Base-by-base conservation (phyloP, 495 filamentous ascomycete species). In the Penicillium paxilli region DNA sequence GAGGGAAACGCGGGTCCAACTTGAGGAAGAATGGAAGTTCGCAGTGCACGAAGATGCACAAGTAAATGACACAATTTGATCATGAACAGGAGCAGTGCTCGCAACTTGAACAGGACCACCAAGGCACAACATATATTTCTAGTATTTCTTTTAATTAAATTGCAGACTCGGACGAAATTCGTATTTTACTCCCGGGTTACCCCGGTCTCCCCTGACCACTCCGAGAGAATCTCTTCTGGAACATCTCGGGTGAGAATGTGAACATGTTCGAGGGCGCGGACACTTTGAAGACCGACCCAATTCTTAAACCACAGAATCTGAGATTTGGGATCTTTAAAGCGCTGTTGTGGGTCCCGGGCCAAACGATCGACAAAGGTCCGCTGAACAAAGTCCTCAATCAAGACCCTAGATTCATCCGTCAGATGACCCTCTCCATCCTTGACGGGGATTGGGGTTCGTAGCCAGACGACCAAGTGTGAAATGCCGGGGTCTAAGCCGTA, bases 301-400 rank as follows among this genome's bases (percentile, higher is more conserved):
- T 97, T 97, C 80, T 96, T 96, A 65, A 96, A 96, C 89, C 90
- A 97, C 60, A 92, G 54, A 54, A 96, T 89, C 53, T 80, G 82
- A 5, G 83, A 78, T 22, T 76, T 70, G 24, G 70, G 60, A 44
- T 67, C 61, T 5, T 52, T 70, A 72, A 67, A 62, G 23, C 21
- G 62, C 69, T 3, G 71, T 62, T 40, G 33, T 20, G 35, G 28
- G 55, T 69, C 66, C 62, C 47, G 46, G 51, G 59, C 83, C 49
- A 93, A 67, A 11, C 75, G 70, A 38, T 79, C 72, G 5, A 81
- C 78, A 69, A 97, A 96, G 16, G 75, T 83, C 46, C 71, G 67
- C 58, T 79, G 70, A 44, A 97, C 82, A 66, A 91, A 97, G 2
- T 63, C 69, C 26, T 83, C 76, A 17, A 95, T 84, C 41, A 78